Base-by-base conservation (phyloP, 768 basidiomycete genomes). In the Russula emetica region DNA sequence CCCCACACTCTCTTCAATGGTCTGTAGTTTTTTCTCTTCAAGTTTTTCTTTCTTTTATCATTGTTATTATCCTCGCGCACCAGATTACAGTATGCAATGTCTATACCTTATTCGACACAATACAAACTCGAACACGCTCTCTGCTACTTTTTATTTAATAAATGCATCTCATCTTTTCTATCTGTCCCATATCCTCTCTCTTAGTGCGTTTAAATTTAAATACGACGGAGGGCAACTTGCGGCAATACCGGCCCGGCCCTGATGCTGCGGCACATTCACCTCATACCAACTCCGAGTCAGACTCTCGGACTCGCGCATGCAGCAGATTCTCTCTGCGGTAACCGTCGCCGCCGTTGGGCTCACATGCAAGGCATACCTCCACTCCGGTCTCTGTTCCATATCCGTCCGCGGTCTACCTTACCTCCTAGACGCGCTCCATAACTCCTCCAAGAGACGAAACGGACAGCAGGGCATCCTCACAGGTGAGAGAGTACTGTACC, bases 331-430 rank as follows among this genome's bases (percentile, higher is more conserved):
- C 64, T 87, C 90, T 30, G 79, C 80, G 22, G 76, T 82, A 55
- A 87, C 85, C 16, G 78, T 91, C 52, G 79, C 83, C 34, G 73
- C 82, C 30, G 82, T 92, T 53, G 93, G 92, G 50, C 83, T 92
- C 57, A 78, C 83, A 42, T 93, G 85, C 78, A 95, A 94, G 71
- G 80, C 86, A 9, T 85, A 91, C 70, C 79, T 94, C 54, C 83
- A 83, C 56, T 77, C 83, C 2, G 85, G 85, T 5, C 80, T 87
- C 50, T 85, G 83, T 63, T 82, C 86, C 1, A 77, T 94, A 58
- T 79, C 84, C 6, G 86, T 96, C 57, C 80, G 79, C 38, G 92
- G 94, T 24, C 74, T 94, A 14, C 79, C 83, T 8, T 77, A 81
- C 54, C 79, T 98, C 60, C 69, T 84, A 22, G 74, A 82, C 40